phyloP scores from a whole-genome alignment of 768 basidiomycete species.

The Lentinus tigrinus region DNA sequence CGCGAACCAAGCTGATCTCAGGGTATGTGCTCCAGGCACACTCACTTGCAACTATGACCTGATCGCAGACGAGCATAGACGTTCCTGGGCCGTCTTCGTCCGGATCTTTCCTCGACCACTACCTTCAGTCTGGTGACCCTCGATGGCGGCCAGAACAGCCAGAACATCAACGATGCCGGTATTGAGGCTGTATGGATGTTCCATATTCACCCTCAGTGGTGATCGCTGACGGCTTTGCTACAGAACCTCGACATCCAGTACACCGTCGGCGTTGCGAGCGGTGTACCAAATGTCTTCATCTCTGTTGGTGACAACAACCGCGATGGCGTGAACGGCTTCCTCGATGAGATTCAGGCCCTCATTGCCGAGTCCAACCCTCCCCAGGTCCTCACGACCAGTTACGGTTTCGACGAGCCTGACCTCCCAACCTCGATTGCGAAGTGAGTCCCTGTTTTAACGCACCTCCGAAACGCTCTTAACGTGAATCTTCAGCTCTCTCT shows the following conservation, averaged over 20 bases:
- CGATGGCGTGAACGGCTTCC: conserved; percentile 32
- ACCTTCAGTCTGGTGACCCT: conserved; percentile 26
- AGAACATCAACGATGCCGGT: conserved; percentile 24
- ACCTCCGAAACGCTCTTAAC: too few relatives aligned
- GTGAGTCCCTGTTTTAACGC: too few relatives aligned
- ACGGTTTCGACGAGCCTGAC: conserved; percentile 31
- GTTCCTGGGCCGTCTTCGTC: conserved; percentile 26
- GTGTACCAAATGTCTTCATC: conserved; percentile 32
- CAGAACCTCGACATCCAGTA: conserved; percentile 38
- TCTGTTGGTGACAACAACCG: conserved; percentile 30
- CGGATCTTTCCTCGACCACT: conserved; percentile 21
- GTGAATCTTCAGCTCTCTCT: conserved; percentile 31
- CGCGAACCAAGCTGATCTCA: conserved; percentile 29
- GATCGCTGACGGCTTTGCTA: not conserved
- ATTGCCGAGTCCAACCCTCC: conserved; percentile 24
- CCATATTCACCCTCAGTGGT: not conserved
- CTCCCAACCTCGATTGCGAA: conserved; percentile 12
- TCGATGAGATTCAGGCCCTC: conserved; percentile 31
- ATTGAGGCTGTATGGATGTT: conserved; percentile 24
- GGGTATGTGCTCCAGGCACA: conserved; percentile 7
- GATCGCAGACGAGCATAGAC: conserved; percentile 9
- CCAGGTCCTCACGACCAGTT: conserved; percentile 33
- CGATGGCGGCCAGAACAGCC: conserved; percentile 30
- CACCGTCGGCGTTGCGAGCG: conserved; percentile 33
- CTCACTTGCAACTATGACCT: not conserved